These are phyloP conservation scores for Pseudogymnoascus sp. DNA, from an alignment of 2,329 filamentous ascomycete species.

Conservation along the genomic window DNA sequence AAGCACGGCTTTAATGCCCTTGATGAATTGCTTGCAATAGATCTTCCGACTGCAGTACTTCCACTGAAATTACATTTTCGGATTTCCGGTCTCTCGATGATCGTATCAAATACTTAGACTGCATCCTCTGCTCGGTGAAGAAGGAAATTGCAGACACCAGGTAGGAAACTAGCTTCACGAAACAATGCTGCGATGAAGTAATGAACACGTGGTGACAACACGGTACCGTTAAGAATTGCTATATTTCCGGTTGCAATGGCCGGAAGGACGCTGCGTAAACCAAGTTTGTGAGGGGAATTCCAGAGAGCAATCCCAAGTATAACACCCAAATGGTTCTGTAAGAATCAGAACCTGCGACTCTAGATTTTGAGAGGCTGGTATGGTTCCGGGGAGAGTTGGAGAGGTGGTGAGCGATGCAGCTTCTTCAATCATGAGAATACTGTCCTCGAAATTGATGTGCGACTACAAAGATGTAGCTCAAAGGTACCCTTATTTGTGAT, in stretches of 20 bases:
- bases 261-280: slow-evolving; percentile 19
- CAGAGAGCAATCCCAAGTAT: slow-evolving; percentile 30
- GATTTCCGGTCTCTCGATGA: slow-evolving; percentile 35
- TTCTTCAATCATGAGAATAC: slow-evolving; percentile 14
- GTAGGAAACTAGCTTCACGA: slow-evolving; percentile 38
- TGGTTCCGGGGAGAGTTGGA: background rate
- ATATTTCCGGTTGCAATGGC: slow-evolving; percentile 25
- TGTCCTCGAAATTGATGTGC: slow-evolving; percentile 16
- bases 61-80: slow-evolving; percentile 42
- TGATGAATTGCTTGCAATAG: slow-evolving; percentile 34
- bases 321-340: slow-evolving; percentile 29
- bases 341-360: slow-evolving; percentile 15
- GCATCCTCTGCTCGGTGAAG: slow-evolving; percentile 31
- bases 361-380: background rate
- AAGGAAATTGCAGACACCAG: slow-evolving; percentile 37
- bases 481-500: background rate
- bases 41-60: slow-evolving; percentile 37
- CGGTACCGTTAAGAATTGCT: slow-evolving; percentile 31
- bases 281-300: slow-evolving; percentile 28
- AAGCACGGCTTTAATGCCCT: slow-evolving; percentile 40
- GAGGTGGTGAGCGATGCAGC: slow-evolving; percentile 15
- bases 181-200: slow-evolving; percentile 33
- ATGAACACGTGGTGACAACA: slow-evolving; percentile 30
- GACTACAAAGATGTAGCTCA: slow-evolving; percentile 12
- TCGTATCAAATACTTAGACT: slow-evolving; percentile 29